Percentiles rank a stretch among this genome's conserved stretches.
Evolutionary conservation across 441 rosid genomes (phyloP).

Genomic region (Sinapis alba): DNA sequence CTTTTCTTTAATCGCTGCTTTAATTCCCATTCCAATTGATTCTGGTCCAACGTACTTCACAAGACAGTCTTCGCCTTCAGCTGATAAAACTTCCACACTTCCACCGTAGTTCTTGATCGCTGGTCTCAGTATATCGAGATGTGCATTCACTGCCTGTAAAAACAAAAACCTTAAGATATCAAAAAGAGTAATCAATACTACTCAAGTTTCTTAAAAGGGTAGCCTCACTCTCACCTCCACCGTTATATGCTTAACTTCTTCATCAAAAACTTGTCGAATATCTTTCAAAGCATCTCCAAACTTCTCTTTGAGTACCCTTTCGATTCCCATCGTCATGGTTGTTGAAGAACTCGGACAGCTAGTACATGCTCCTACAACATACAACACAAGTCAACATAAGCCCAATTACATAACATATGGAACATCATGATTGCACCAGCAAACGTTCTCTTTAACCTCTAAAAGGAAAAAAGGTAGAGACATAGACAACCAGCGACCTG

Average conservation of each 20-base stretch:
- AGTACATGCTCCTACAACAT: too few relatives aligned
- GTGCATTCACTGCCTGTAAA: conserved; percentile 78
- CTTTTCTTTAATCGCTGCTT: conserved; percentile 91
- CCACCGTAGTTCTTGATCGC: conserved; percentile 91
- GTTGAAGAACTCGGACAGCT: too few relatives aligned
- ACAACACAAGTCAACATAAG: neutral
- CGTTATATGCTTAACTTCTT: too few relatives aligned
- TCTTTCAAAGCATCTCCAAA: too few relatives aligned
- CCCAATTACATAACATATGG: neutral
- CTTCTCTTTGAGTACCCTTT: too few relatives aligned
- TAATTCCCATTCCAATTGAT: conserved; percentile 85
- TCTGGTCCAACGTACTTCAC: conserved; percentile 81
- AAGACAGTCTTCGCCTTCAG: conserved; percentile 61
- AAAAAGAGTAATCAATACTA: neutral
- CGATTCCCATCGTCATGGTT: too few relatives aligned
- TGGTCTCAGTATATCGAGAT: conserved; percentile 83
- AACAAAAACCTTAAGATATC: neutral
- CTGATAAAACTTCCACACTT: conserved; percentile 70
- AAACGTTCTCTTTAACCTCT: neutral
- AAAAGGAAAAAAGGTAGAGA: too few relatives aligned
- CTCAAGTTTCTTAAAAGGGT: neutral
- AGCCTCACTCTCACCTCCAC: conserved; percentile 5
- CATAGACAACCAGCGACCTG: too few relatives aligned
- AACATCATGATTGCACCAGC: neutral
- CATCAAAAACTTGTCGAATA: too few relatives aligned